phyloP scores from a whole-genome alignment of 2,329 filamentous ascomycete genomes.

The Fusarium heterosporum region DNA sequence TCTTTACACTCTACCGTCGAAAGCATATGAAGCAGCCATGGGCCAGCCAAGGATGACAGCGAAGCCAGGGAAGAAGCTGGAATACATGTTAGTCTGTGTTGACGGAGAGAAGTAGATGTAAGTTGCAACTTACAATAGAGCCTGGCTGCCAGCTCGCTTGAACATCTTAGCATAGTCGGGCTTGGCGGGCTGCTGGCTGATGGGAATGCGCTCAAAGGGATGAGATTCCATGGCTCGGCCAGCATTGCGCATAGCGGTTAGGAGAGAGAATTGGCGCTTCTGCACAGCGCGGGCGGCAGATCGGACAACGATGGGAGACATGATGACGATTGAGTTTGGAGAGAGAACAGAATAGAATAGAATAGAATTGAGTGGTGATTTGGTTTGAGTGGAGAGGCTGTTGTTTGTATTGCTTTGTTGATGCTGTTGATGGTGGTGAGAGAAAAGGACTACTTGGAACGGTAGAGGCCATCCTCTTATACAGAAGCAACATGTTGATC shows the following conservation, averaged over 20 bases:
- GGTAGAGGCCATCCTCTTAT: constrained; percentile 43
- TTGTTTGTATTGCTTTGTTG: constrained; percentile 32
- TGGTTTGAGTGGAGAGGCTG: constrained; percentile 43
- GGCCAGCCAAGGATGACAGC: constrained; percentile 53
- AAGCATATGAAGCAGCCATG: constrained; percentile 42
- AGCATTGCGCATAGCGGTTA: constrained; percentile 49
- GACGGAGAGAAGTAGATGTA: not conserved
- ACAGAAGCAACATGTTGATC: constrained; percentile 35
- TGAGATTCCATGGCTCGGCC: constrained; percentile 53
- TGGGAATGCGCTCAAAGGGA: constrained; percentile 52
- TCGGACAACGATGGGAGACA: constrained; percentile 49
- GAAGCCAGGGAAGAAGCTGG: constrained; percentile 53
- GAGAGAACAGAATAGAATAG: constrained; percentile 25
- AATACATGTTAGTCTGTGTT: constrained; percentile 19
- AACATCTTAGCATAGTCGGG: constrained; percentile 51
- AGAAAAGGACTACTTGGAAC: constrained; percentile 28
- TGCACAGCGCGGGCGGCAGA: constrained; percentile 46
- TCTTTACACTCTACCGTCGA: constrained; percentile 51
- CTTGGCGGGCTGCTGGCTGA: constrained; percentile 44
- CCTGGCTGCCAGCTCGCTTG: constrained; percentile 49
- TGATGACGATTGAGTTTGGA: constrained; percentile 39
- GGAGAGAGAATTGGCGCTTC: constrained; percentile 53
- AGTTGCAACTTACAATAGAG: constrained; percentile 49
- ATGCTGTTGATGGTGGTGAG: constrained; percentile 40
- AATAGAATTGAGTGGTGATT: constrained; percentile 34